Percentiles rank a stretch among this genome's conserved stretches.
Conservation (phyloP, 108 stramenopile species). For the Conticribra guillardii region DNA sequence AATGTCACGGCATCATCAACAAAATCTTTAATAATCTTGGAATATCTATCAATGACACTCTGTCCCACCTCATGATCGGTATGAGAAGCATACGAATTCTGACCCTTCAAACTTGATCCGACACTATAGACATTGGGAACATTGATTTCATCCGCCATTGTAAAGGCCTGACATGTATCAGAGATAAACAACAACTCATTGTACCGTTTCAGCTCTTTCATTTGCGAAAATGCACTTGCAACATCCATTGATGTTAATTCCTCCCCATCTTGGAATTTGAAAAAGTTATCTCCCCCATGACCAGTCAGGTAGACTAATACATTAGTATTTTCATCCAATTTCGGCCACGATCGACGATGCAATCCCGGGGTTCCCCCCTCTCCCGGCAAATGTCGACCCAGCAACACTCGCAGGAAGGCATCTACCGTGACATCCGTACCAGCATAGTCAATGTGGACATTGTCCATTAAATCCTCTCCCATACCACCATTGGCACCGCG, state of each 20-base stretch:
- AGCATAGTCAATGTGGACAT: constrained; percentile 89
- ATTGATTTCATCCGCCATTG: constrained; percentile 68
- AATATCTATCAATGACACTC: constrained; percentile 52
- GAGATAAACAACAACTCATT: constrained; percentile 79
- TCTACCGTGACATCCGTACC: constrained; percentile 95
- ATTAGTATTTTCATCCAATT: constrained; percentile 60
- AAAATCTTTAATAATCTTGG: constrained; percentile 46
- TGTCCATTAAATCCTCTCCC: constrained; percentile 65
- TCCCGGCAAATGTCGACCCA: constrained; percentile 57
- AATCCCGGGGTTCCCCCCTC: constrained; percentile 15
- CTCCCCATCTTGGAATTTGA: constrained; percentile 97
- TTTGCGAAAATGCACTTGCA: constrained; percentile 64
- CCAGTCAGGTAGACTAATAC: constrained; percentile 92
- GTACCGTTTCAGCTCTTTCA: constrained; percentile 69
- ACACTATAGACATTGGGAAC: constrained; percentile 70
- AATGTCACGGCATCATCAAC: constrained; percentile 41
- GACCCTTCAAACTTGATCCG: constrained; percentile 66
- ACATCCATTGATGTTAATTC: constrained; percentile 88
- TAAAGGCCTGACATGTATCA: constrained; percentile 96
- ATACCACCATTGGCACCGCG: constrained; percentile 46
- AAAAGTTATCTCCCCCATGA: constrained; percentile 96
- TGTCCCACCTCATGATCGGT: constrained; percentile 55
- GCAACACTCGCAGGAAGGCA: constrained; percentile 81
- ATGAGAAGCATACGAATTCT: constrained; percentile 74
- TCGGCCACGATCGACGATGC: constrained; percentile 41